phyloP scores from a whole-genome alignment of 108 stramenopile genomes.

The Cyclotella kingstonii region DNA sequence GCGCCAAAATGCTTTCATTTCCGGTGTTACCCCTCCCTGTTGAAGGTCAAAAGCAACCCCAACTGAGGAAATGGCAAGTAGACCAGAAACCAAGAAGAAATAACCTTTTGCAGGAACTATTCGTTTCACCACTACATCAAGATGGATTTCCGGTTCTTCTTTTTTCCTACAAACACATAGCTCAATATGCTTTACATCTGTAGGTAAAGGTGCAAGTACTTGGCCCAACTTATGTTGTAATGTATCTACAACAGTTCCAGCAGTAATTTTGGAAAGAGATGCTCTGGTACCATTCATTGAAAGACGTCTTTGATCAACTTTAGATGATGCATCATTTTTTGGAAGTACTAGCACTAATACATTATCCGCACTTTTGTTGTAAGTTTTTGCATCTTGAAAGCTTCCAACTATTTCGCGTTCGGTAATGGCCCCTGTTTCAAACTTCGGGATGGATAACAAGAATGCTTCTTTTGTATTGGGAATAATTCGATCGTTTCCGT shows the following conservation, averaged over 20 bases:
- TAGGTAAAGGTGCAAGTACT: slow-evolving; percentile 28
- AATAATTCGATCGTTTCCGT: not conserved
- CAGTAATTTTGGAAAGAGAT: not conserved
- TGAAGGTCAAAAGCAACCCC: slow-evolving; percentile 58
- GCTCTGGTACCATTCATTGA: slow-evolving; percentile 6
- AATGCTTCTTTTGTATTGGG: slow-evolving; percentile 29
- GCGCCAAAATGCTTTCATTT: slow-evolving; percentile 64
- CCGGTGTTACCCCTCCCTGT: slow-evolving; percentile 34
- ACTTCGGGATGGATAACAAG: slow-evolving; percentile 20
- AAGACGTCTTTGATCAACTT: not conserved
- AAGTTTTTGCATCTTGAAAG: not conserved
- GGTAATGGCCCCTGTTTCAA: not conserved
- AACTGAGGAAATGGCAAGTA: slow-evolving; percentile 54
- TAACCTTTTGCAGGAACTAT: slow-evolving; percentile 52
- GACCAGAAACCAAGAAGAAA: slow-evolving; percentile 41
- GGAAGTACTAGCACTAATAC: slow-evolving; percentile 43
- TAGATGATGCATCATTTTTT: no score
- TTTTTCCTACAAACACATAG: slow-evolving; percentile 28
- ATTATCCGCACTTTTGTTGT: not conserved
- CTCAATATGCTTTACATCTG: slow-evolving; percentile 36
- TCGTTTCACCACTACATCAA: slow-evolving; percentile 25
- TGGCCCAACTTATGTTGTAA: slow-evolving; percentile 15
- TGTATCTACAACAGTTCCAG: not conserved
- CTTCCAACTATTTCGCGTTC: not conserved
- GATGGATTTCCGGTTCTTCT: slow-evolving; percentile 22